Conservation (phyloP, 768 basidiomycete species). For the Pseudohyphozyma bogoriensis region DNA sequence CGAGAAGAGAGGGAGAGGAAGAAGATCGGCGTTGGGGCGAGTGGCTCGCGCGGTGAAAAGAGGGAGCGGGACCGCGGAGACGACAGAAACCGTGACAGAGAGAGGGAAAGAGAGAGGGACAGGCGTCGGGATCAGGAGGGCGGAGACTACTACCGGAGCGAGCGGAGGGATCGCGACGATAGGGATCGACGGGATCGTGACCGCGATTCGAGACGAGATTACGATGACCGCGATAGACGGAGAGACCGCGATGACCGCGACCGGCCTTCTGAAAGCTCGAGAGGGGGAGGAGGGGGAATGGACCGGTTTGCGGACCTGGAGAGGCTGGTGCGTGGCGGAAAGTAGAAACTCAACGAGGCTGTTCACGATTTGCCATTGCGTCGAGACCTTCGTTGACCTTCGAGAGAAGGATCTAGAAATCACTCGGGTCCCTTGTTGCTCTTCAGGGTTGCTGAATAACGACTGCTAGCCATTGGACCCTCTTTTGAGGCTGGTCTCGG, state of each 20-base stretch:
- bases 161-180: too few species aligned
- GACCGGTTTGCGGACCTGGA: constrained; percentile 15
- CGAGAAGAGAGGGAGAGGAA: constrained; percentile 11
- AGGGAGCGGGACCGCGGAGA: not conserved
- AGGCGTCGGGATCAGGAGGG: not conserved
- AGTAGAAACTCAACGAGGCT: too few species aligned
- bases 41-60: not conserved
- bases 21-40: not conserved
- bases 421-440: too few species aligned
- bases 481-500: not conserved
- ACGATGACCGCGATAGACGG: not conserved
- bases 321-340: too few species aligned
- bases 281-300: not conserved
- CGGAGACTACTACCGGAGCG: not conserved
- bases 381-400: too few species aligned
- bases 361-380: too few species aligned
- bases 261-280: not conserved
- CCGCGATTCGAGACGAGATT: not conserved
- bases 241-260: constrained; percentile 1
- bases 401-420: too few species aligned
- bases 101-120: not conserved
- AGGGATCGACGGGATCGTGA: too few species aligned
- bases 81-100: not conserved
- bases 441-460: too few species aligned
- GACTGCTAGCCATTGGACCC: too few species aligned